Evolutionary conservation across 441 rosid species (phyloP), one percentile per base, ranked within the genome.

Genomic region (Pelargonium myrrhifolium): DNA sequence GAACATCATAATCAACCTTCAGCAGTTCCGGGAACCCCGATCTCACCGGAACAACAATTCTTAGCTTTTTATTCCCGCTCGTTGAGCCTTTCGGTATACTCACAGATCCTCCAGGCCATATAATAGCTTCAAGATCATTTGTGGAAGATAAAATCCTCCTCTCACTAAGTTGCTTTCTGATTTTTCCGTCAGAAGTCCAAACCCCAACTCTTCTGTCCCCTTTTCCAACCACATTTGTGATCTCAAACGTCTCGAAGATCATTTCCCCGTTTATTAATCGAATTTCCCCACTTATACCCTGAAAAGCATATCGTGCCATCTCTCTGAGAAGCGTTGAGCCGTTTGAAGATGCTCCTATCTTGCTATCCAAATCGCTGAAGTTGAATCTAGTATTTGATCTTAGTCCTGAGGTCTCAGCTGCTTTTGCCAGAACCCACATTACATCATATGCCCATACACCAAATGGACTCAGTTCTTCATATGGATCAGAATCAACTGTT

Each of bases 381-480:
- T 26, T 26, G 31, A 26, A 26, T 26, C 31, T 26, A 5, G 37
- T 4, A 31, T 31, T 31, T 6, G 37, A 6, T 31, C 37, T 31
- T 31, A 6, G 37, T 31, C 37, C 37, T 31, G 37, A 31, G 37
- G 75, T 74, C 80, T 89, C 92, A 64, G 83, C 28, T 26, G 93
- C 90, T 75, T 65, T 70, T 8, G 89, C 90, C 6, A 86, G 21
- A 21, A 87, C 92, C 4, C 51, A 45, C 7, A 68, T 55, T 8
- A 87, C 85, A 72, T 85, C 93, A 72, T 89, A 83, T 35, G 93
- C 90, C 82, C 81, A 68, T 0, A 81, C 47, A 37, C 90, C 93
- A 1, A 68, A 73, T 6, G 78, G 69, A 73, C 72, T 22, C 24
- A 4, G 10, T 28, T 1, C 3, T n/a, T 20, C 0, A 77, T 77